Evolutionary conservation across 2,329 filamentous ascomycete genomes (phyloP).

Genomic region (Fusarium mundagurra): DNA sequence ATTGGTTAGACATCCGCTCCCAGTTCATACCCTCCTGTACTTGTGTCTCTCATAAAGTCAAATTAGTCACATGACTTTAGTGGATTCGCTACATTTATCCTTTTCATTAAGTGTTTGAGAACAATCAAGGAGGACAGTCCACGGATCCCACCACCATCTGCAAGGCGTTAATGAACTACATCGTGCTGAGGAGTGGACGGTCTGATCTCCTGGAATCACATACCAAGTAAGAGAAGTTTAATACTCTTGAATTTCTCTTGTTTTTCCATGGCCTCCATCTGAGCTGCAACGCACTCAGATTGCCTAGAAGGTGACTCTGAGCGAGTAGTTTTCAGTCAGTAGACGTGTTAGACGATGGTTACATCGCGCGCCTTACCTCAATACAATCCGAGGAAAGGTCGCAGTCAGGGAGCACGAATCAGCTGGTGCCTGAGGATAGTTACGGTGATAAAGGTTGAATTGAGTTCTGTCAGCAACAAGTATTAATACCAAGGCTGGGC

Average conservation of each 20-base stretch:
- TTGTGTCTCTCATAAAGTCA: not conserved
- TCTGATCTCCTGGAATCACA: rapidly evolving
- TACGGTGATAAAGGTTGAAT: too few relatives aligned
- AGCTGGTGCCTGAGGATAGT: too few relatives aligned
- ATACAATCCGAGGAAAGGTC: not conserved
- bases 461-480: rapidly evolving
- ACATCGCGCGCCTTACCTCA: not conserved
- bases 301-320: rapidly evolving
- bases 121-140: not conserved
- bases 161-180: rapidly evolving
- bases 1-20: too few relatives aligned
- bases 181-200: rapidly evolving
- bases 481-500: not conserved
- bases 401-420: too few relatives aligned
- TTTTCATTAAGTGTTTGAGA: not conserved
- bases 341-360: rapidly evolving
- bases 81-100: not conserved
- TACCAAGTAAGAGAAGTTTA: not conserved
- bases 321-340: not conserved
- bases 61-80: not conserved
- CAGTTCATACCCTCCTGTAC: not conserved
- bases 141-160: not conserved
- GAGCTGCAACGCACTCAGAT: rapidly evolving
- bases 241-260: rapidly evolving
- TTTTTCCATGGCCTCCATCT: too few relatives aligned